These are phyloP conservation scores for Aspergillus sojae DNA, from an alignment of 2,329 filamentous ascomycete genomes.

Conservation along the genomic window DNA sequence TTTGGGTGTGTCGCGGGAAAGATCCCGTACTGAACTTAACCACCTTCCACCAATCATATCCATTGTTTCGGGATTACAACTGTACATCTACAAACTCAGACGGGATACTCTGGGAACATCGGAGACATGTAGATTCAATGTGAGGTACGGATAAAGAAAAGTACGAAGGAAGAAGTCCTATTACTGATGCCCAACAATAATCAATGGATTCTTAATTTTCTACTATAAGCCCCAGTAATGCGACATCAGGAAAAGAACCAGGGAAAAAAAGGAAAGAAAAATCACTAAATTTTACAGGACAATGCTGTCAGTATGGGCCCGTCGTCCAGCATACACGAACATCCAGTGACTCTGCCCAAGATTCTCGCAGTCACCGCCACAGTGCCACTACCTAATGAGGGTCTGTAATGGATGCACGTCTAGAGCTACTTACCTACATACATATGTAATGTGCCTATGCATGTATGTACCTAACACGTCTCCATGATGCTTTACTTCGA, in stretches of 20 bases:
- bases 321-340: constrained; percentile 8
- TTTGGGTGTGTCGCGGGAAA: constrained; percentile 3
- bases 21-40: constrained; percentile 3
- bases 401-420: neutral
- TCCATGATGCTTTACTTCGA: neutral
- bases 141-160: neutral
- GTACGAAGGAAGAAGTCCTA: neutral
- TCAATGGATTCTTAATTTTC: neutral
- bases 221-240: neutral
- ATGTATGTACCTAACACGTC: constrained; percentile 3
- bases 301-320: neutral
- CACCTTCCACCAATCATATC: neutral
- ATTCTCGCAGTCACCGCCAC: constrained; percentile 19
- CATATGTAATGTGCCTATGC: neutral
- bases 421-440: neutral
- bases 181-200: neutral
- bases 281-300: constrained; percentile 7
- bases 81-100: neutral
- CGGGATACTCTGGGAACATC: neutral
- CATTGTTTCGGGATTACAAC: neutral
- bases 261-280: neutral
- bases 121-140: constrained; percentile 2
- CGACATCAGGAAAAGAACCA: neutral
- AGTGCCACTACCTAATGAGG: neutral
- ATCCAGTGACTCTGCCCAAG: constrained; percentile 1